Base-by-base conservation (phyloP, 2,329 filamentous ascomycete species). In the Falciphora oryzae region DNA sequence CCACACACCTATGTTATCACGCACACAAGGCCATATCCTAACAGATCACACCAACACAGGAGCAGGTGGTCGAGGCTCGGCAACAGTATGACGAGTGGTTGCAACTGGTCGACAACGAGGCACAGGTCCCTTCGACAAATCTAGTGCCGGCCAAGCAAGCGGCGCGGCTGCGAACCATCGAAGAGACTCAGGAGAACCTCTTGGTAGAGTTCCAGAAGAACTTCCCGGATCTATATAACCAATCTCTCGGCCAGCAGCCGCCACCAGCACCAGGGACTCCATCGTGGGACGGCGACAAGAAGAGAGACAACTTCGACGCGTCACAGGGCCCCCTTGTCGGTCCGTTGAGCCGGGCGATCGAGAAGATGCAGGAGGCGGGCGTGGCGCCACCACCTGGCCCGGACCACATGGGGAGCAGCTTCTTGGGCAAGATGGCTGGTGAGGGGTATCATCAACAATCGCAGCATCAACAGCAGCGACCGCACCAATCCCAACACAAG, bases 191-290 rank as follows among this genome's bases (percentile, higher is more conserved):
- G 70, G 76, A 75, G 57, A 75, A 78, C 32, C 75, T 85, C 1
- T 82, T 84, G 69, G 71, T 73, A 0, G 82, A 85, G 65, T 81
- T 86, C 64, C 75, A 78, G 67, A 69, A 72, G 28, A 74, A 75
- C 18, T 79, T 81, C 66, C 79, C 81, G 10, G 75, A 77, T 14
- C 72, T 85, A 6, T 80, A 80, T 69, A 74, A 71, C 57, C 83
- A 82, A 66, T 78, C 75, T 0, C 74, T 76, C 65, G 76, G 78
- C 2, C 71, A 78, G 70, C 70, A 61, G 63, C 68, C 29, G 63
- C 66, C 64, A 31, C 53, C n/a, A 29, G 50, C 62, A 22, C 61
- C 56, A 57, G 38, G 38, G 16, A 44, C 38, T 44, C 5, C 38
- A 4, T n/a, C 53, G 32, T 58, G 59, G 28, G 31, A 58, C 4